Conservation (phyloP, 2,329 filamentous ascomycete species). For the Calonectria ilicicola region DNA sequence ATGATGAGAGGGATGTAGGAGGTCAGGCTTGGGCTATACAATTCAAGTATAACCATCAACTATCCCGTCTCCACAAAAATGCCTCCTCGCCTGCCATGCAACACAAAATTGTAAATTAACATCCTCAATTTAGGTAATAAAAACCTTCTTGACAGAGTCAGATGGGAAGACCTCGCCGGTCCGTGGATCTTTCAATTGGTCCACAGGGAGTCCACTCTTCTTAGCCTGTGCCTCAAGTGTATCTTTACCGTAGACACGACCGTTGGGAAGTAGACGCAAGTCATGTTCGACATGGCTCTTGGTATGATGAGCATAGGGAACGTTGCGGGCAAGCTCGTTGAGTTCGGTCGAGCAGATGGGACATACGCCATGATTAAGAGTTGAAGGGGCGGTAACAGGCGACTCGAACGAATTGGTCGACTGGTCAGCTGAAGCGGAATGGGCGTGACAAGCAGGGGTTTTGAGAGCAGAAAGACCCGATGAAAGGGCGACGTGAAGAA, state of each 20-base stretch:
- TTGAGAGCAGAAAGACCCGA: conserved; percentile 95
- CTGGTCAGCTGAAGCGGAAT: conserved; percentile 20
- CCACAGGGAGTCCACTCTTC: conserved; percentile 78
- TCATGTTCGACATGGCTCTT: conserved; percentile 94
- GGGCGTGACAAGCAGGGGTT: conserved; percentile 85
- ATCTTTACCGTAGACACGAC: conserved; percentile 83
- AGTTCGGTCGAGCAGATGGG: conserved; percentile 97
- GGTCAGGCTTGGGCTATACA: not conserved
- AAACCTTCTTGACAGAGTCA: conserved; percentile 84
- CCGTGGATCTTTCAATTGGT: conserved; percentile 81
- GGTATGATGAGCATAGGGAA: conserved; percentile 95
- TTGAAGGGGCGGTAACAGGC: conserved; percentile 43
- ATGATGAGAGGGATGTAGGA: not conserved
- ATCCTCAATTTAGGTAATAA: conserved; percentile 73
- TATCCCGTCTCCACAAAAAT: not conserved
- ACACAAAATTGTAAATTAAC: not conserved
- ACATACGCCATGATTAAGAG: conserved; percentile 81
- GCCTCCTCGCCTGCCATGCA: not conserved
- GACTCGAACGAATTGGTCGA: conserved; percentile 65
- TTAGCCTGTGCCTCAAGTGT: conserved; percentile 80
- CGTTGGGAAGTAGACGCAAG: conserved; percentile 87
- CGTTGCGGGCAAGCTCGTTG: conserved; percentile 87
- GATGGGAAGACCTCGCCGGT: conserved; percentile 76
- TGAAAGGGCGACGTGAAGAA: conserved; percentile 90
- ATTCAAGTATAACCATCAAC: not conserved